Base-by-base conservation (phyloP, 257 asterid genomes). In the Capsicum pubescens region DNA sequence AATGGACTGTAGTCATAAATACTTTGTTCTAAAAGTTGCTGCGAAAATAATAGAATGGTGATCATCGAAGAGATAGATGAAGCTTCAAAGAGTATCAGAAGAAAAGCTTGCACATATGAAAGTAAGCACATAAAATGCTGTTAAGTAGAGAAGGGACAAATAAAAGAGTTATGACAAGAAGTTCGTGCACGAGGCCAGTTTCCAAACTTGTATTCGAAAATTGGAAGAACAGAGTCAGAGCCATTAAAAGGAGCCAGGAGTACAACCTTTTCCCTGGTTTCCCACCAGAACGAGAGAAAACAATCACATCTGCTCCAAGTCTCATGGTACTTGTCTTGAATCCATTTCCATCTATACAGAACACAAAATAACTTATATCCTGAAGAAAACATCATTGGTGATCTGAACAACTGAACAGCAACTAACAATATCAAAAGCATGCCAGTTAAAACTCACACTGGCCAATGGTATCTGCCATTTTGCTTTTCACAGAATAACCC, bases 301-400 rank as follows among this genome's bases (percentile, higher is more conserved):
- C 99, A 84, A 97, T 93, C 50, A 93, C 99, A 93, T 97, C 99
- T 36, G 99, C 98, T 52, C 99, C 99, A 86, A 97, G 98, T 86
- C 99, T 97, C 99, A 97, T 97, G 56, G 99, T 97, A 89, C 99
- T 97, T 10, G 99, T 97, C 93, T 97, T 97, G 86, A 97, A 97
- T 77, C 99, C 98, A 88, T 97, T 97, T 85, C 99, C 99, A 92
- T 97, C 99, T 97, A 86, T 52, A 89, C 19, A 64, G 81, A 83
- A 61, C 70, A 66, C 70, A n/a, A 13, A 81, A 84, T 86, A 87
- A 84, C 70, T 60, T 82, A 84, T 26, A 84, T 13, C 42, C 82
- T 79, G 59, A 76, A 36, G 79, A 58, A 52, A 86, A 81, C 32
- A 68, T 66, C 14, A 82, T 46, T n/a, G 36, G 26, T 55, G 32